Evolutionary conservation across 75 land plant species (phyloP).

Genomic region (Cupressus sempervirens): DNA sequence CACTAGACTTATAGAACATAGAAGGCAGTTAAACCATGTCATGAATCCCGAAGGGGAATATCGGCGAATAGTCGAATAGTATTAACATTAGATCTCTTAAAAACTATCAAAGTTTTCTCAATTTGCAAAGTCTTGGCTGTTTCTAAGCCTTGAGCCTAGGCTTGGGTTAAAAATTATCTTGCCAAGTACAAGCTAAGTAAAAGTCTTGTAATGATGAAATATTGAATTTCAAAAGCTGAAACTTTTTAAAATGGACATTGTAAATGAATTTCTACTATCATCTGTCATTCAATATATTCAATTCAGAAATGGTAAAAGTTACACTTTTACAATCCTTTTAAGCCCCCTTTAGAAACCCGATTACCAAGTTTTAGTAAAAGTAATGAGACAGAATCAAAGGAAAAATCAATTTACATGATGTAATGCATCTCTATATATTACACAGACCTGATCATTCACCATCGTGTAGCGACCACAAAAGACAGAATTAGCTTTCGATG

Average conservation of each 20-base stretch:
- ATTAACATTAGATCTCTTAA: no score
- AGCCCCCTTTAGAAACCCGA: neutral
- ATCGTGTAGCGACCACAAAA: conserved; percentile 74
- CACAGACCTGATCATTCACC: conserved; percentile 59
- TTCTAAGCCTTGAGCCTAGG: no score
- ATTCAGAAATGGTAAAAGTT: neutral
- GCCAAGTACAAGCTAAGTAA: no score
- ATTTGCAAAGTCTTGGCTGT: no score
- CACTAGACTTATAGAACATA: no score
- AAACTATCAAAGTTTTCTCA: no score
- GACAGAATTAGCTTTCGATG: conserved; percentile 61
- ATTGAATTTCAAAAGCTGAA: neutral
- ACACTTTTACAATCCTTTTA: neutral
- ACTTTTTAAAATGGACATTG: neutral
- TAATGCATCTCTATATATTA: neutral
- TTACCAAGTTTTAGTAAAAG: neutral
- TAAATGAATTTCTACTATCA: neutral
- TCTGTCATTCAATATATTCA: neutral
- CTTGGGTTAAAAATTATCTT: no score
- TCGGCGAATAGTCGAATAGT: no score
- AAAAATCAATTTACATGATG: neutral
- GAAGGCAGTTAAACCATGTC: no score
- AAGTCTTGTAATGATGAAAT: neutral
- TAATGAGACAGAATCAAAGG: neutral
- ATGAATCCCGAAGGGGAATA: no score